A percentile compares a stretch with the other conserved stretches of the same genome.
Evolutionary conservation across 768 basidiomycete genomes (phyloP).

Genomic region (Rhodotorula toruloides): DNA sequence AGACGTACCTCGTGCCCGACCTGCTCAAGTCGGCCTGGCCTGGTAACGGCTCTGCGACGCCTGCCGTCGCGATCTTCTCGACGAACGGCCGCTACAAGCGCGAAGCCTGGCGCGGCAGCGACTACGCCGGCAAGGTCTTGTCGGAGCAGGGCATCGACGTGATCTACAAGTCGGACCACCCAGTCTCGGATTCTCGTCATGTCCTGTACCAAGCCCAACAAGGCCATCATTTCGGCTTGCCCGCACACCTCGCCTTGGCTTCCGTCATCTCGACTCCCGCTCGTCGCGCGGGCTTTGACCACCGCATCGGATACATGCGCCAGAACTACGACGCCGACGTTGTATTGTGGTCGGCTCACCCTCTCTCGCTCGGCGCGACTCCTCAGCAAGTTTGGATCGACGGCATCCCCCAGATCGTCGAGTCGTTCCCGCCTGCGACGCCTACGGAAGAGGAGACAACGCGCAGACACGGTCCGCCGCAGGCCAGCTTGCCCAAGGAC

Average conservation of each 20-base stretch:
- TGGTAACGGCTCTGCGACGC: conserved; percentile 49
- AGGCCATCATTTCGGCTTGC: conserved; percentile 46
- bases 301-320: conserved; percentile 69
- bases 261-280: conserved; percentile 69
- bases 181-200: conserved; percentile 60
- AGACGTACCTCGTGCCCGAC: conserved; percentile 74
- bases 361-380: conserved; percentile 68
- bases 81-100: conserved; percentile 56
- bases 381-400: conserved; percentile 80
- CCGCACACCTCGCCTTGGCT: conserved; percentile 46
- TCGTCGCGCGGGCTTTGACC: conserved; percentile 63
- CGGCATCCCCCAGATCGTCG: conserved; percentile 62
- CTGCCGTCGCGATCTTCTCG: conserved; percentile 69
- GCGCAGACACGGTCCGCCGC: conserved; percentile 2
- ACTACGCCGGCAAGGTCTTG: conserved; percentile 72
- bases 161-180: conserved; percentile 45
- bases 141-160: conserved; percentile 53
- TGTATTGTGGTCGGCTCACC: conserved; percentile 55
- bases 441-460: conserved; percentile 43
- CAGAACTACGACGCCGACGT: conserved; percentile 64
- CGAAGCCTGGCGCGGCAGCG: conserved; percentile 73
- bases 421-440: conserved; percentile 29
- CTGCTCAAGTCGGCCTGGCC: conserved; percentile 70
- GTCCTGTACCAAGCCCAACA: conserved; percentile 79
- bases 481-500: conserved; percentile 7